Evolutionary conservation across 441 rosid species (phyloP), one percentile per base, ranked within the genome.

Genomic region (Eugenia klotzschiana): DNA sequence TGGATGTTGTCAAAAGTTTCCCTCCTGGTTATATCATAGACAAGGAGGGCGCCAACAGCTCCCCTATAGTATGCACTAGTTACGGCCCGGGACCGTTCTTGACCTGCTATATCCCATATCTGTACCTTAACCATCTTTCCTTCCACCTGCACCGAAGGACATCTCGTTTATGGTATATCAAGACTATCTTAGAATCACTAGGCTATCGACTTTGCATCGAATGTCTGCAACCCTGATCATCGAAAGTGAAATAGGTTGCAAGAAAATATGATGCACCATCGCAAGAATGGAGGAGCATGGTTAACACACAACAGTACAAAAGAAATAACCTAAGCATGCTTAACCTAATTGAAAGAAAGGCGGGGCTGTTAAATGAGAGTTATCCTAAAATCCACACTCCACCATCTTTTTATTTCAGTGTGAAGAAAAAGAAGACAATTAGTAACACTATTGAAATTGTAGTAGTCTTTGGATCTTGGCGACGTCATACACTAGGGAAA

Each of bases 21-120:
- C 64, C 80, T 82, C 84, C 74, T 82, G 50, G 84, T 82, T 14
- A 82, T 73, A 58, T 82, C 80, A 10, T 72, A 82, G 23, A 82
- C 84, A 51, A 82, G 80, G 27, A 82, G 80, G 16, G 84, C 84
- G 7, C 84, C 84, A 6, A 82, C 81, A 7, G 81, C 84, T 73
- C 84, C 84, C 40, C 80, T 73, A 26, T 82, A 73, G 80, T 72
- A 82, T 29, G 51, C 72, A 73, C 43, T 52, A 43, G 81, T 73
- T 23, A 82, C 2, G 23, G 81, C 81, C 27, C 81, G 84, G 57
- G 74, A 72, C 29, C 81, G 81, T 20, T 82, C 80, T 72, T 82
- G 84, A 72, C 84, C 84, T 10, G 80, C 84, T 13, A 80, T 52
- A 53, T 82, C 84, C 84, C 69, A 73, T 72, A 82, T 82, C 80